Evolutionary conservation across 139 green algal species (phyloP).

Genomic region (Chlorokybus atmophyticus): DNA sequence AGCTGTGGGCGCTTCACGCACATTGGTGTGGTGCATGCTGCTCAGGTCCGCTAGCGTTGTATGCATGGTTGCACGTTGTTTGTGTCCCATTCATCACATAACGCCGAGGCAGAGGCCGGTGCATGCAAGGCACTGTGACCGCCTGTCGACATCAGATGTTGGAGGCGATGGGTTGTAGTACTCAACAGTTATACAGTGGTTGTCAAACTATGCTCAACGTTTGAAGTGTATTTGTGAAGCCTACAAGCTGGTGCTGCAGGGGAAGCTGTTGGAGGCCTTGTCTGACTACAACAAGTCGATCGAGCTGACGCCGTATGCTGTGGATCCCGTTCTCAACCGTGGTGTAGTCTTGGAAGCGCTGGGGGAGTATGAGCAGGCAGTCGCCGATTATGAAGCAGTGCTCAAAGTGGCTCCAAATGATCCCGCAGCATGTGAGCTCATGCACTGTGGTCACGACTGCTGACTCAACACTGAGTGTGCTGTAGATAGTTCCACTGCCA

Average conservation of each 20-base stretch:
- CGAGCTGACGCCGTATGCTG: constrained; percentile 19
- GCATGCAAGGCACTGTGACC: no score
- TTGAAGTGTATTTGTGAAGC: neutral
- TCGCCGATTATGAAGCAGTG: constrained; percentile 25
- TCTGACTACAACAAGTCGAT: constrained; percentile 29
- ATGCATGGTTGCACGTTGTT: no score
- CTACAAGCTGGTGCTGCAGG: constrained; percentile 7
- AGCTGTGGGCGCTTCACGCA: neutral
- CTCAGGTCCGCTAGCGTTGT: neutral
- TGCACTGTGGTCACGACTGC: no score
- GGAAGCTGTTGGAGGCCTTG: constrained; percentile 20
- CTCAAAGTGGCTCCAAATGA: constrained; percentile 5
- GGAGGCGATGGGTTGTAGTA: neutral
- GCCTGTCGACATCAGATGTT: no score
- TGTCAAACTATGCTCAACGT: neutral
- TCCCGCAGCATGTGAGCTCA: constrained; percentile 18
- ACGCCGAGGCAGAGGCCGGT: no score
- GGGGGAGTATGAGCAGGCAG: constrained; percentile 22
- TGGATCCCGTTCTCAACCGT: constrained; percentile 38
- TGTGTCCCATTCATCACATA: no score
- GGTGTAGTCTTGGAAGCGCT: constrained; percentile 30
- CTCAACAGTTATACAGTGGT: neutral
- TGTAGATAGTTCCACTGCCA: no score
- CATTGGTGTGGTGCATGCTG: neutral
- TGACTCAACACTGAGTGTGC: no score